Percentiles rank a stretch among this genome's conserved stretches.
These are phyloP conservation scores for Dryadomyces quercus-mongolicae DNA, from an alignment of 2,329 filamentous ascomycete genomes.

Conservation along the genomic window DNA sequence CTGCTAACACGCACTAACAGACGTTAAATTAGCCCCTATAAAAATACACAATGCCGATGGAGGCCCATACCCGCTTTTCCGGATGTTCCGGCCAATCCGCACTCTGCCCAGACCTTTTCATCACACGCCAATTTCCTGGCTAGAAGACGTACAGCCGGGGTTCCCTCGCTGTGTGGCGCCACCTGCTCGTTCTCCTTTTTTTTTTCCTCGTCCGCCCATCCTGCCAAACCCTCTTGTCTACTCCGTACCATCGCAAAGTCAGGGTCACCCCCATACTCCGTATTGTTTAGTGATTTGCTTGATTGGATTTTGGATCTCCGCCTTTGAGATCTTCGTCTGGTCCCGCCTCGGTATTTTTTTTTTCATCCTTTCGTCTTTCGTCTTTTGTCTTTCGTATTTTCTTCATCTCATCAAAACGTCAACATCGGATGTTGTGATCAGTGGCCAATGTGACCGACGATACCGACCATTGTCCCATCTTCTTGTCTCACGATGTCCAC, in stretches of 20 bases:
- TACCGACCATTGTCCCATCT: background rate
- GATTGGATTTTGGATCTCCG: too few species aligned
- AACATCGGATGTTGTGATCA: too few species aligned
- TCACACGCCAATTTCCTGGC: background rate
- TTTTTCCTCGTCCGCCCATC: background rate
- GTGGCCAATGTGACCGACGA: too few species aligned
- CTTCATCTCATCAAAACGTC: too few species aligned
- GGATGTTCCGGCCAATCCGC: background rate
- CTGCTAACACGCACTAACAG: background rate
- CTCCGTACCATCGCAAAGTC: too few species aligned
- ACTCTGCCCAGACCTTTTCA: background rate
- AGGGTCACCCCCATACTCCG: background rate
- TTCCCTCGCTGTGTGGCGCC: background rate
- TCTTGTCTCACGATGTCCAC: constrained; percentile 28
- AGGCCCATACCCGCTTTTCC: background rate
- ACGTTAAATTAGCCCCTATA: background rate
- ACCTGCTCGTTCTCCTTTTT: background rate
- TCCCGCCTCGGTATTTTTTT: too few species aligned
- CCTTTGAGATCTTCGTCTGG: too few species aligned
- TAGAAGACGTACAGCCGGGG: too few species aligned
- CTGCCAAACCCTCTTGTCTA: background rate
- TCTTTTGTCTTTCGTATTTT: too few species aligned
- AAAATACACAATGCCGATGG: background rate
- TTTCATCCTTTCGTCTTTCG: too few species aligned
- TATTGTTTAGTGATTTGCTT: background rate